phyloP scores from a whole-genome alignment of 73 alveolate genomes.

The Paramecium biaurelia region DNA sequence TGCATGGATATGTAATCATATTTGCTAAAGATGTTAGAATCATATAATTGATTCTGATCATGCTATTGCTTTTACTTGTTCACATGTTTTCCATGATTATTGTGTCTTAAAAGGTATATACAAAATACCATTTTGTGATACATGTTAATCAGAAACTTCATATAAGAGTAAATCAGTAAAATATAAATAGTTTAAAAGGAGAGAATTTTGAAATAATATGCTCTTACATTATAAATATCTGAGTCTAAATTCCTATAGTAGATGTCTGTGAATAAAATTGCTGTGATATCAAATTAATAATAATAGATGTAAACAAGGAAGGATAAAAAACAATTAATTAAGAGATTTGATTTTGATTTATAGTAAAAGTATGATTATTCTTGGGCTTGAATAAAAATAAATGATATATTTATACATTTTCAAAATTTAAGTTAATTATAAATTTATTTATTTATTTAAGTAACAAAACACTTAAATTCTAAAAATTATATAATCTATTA shows the following conservation, averaged over 20 bases:
- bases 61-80: neutral
- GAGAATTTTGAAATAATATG: neutral
- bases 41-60: neutral
- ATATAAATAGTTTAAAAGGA: neutral
- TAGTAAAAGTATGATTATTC: conserved; percentile 4
- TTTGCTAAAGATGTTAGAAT: neutral
- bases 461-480: too few relatives aligned
- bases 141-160: neutral
- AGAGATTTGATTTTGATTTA: neutral
- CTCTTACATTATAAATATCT: neutral
- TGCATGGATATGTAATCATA: neutral
- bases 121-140: conserved; percentile 27
- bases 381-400: neutral
- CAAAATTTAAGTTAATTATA: too few relatives aligned
- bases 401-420: neutral
- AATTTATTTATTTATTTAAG: too few relatives aligned
- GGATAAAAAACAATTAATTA: neutral
- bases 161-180: neutral
- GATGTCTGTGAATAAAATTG: neutral
- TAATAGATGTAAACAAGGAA: neutral
- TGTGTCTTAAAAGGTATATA: conserved; percentile 3
- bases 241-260: neutral
- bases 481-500: neutral
- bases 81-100: conserved; percentile 23
- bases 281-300: neutral